A percentile compares a stretch with the other conserved stretches of the same genome.
phyloP scores from a whole-genome alignment of 2,329 filamentous ascomycete genomes.

The Parastagonospora nodorum region DNA sequence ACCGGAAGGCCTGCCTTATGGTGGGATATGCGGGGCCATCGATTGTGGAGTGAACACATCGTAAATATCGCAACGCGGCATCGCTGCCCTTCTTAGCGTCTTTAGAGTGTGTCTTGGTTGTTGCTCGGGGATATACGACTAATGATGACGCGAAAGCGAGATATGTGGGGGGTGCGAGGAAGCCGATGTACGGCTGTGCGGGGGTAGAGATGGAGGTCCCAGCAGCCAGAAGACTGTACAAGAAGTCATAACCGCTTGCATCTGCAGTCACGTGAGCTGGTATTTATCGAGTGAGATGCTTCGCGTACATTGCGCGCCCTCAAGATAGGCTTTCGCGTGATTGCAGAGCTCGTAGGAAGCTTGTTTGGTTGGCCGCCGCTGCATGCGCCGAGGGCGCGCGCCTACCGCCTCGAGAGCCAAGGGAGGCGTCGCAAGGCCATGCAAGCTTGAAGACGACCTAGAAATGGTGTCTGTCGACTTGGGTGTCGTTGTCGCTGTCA shows the following conservation, averaged over 20 bases:
- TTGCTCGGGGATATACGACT: slow-evolving; percentile 79
- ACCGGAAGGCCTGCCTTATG: slow-evolving; percentile 74
- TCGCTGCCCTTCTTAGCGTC: slow-evolving; percentile 68
- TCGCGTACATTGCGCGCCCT: slow-evolving; percentile 37
- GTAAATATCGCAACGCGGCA: slow-evolving; percentile 72
- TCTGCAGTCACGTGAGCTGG: slow-evolving; percentile 24
- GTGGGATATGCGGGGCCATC: slow-evolving; percentile 70
- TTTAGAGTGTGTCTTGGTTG: slow-evolving; percentile 68
- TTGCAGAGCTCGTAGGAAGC: slow-evolving; percentile 43
- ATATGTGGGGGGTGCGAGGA: slow-evolving; percentile 72
- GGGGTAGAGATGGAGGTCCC: slow-evolving; percentile 40
- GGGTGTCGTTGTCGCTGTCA: neutral
- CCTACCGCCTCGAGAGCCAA: slow-evolving; percentile 29
- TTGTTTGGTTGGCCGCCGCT: slow-evolving; percentile 38
- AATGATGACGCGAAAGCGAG: slow-evolving; percentile 80
- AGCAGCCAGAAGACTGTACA: slow-evolving; percentile 39
- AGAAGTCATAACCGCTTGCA: slow-evolving; percentile 40
- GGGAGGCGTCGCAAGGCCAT: neutral
- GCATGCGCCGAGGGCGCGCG: slow-evolving; percentile 28
- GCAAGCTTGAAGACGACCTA: neutral
- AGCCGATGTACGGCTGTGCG: slow-evolving; percentile 53
- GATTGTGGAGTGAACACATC: slow-evolving; percentile 66
- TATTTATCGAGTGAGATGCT: neutral
- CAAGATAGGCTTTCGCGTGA: slow-evolving; percentile 45
- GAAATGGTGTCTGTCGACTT: neutral